Base-by-base conservation (phyloP, 352 stramenopile genomes). In the Pythium chondricola region DNA sequence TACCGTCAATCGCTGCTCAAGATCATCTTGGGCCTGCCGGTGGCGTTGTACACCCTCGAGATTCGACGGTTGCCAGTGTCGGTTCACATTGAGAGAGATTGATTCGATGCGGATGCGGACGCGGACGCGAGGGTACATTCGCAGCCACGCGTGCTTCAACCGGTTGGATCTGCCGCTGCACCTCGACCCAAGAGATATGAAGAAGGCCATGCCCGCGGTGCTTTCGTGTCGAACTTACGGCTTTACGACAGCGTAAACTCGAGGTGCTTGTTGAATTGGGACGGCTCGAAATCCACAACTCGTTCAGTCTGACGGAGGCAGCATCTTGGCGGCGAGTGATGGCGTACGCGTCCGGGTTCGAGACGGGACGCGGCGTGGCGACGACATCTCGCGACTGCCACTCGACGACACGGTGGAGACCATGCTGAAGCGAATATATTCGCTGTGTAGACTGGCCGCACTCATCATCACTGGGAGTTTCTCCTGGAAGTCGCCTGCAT, bases 31-130 rank as follows among this genome's bases (percentile, higher is more conserved):
- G n/a, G n/a, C n/a, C n/a, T n/a, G n/a, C n/a, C n/a, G n/a, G n/a
- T n/a, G n/a, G n/a, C n/a, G 20, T 88, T 98, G 32, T 77, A 88
- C 25, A 95, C 98, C 69, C 63, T 98, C 8, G 81, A 97, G n/a
- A n/a, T n/a, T n/a, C 33, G 54, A 62, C 35, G 54, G 56, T 11
- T 42, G 48, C 0, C 44, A 67, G 9, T 61, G 53, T 45, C 63
- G 40, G 21, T 76, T 76, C 21, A 59, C 56, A n/a, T 33, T 73
- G 3, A 49, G 63, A 9, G 60, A 48, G 11, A 50, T 63, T 16
- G 36, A 43, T 9, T 39, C 44, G 1, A 1, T 38, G 10, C 4
- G 18, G 4, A 43, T 20, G 2, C 29, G 21, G 1, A 1, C 31
- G 10, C 4, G 18, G 4, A 43, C 29, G 2, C 29, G 21, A 26